Base-by-base conservation (phyloP, 1,284 basidiomycete species). In the Ceratobasidium sp. region DNA sequence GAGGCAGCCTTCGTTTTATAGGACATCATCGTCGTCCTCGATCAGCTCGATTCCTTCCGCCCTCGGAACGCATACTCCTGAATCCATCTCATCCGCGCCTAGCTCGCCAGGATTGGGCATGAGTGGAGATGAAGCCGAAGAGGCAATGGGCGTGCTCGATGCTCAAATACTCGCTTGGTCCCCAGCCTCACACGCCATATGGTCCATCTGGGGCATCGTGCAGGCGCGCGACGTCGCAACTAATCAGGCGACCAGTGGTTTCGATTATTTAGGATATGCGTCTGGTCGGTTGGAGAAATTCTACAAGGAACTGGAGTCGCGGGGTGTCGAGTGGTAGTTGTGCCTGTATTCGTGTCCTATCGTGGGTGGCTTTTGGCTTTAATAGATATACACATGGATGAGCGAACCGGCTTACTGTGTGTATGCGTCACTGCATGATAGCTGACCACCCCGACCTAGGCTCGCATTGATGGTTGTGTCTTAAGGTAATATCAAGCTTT, bases 191-290 rank as follows among this genome's bases (percentile, higher is more conserved):
- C 92, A 94, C 75, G 92, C 86, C 7, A 89, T 91, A 85, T 97
- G 94, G 94, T 86, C 90, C 6, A 80, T 96, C 35, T 98, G 95
- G 95, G 93, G 92, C 2, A 82, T 97, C 71, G 87, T 96, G 12
- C 93, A 95, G 78, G 93, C 92, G 2, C 87, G 87, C 73, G 87
- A 91, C 75, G 75, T 96, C 13, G 85, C 88, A 74, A 83, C 79
- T 17, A 79, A 83, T 49, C n/a, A n/a, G n/a, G 72, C 60, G 29
- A 62, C 69, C 25, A 68, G 72, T 13, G 92, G 91, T 73, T 93
- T 93, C 76, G 88, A 93, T 77, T 92, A 93, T 77, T 79, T 92
- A 71, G 83, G 81, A 17, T 92, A 93, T 76, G 85, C 91, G n/a
- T 79, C 79, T 69, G 85, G 85, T 76, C 84, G 91, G 47, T 84